These are phyloP conservation scores for Coleophoma cylindrospora DNA, from an alignment of 2,329 filamentous ascomycete species.

Conservation along the genomic window DNA sequence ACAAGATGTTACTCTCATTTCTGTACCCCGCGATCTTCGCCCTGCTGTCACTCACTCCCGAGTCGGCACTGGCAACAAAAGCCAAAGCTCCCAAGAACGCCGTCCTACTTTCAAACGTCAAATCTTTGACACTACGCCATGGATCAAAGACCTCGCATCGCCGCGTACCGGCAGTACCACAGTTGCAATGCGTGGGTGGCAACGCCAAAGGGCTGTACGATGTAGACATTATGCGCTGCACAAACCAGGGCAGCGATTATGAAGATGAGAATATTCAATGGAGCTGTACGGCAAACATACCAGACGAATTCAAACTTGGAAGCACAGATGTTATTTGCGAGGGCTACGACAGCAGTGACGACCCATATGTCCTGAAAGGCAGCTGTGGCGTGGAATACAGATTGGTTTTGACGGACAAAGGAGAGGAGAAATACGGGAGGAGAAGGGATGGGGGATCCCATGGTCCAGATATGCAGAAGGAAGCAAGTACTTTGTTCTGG, in stretches of 20 bases:
- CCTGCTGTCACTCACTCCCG: constrained; percentile 16
- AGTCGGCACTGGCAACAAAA: constrained; percentile 20
- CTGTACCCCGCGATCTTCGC: constrained; percentile 17
- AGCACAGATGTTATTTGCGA: constrained; percentile 90
- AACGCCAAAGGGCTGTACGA: constrained; percentile 63
- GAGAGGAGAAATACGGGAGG: constrained; percentile 62
- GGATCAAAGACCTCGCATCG: constrained; percentile 67
- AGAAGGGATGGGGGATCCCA: constrained; percentile 13
- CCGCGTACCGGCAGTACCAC: constrained; percentile 69
- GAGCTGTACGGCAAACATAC: constrained; percentile 69
- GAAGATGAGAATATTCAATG: constrained; percentile 79
- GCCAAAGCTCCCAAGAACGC: constrained; percentile 31
- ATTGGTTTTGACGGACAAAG: constrained; percentile 69
- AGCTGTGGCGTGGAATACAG: constrained; percentile 92
- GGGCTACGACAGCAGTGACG: constrained; percentile 71
- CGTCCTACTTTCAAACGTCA: constrained; percentile 61
- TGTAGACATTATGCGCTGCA: constrained; percentile 83
- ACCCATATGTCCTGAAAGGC: constrained; percentile 83
- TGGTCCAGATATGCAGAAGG: constrained; percentile 26
- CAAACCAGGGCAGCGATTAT: constrained; percentile 79
- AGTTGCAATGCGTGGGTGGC: constrained; percentile 72
- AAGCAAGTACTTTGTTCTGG: constrained; percentile 45
- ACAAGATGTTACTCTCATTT: constrained; percentile 12
- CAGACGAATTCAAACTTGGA: constrained; percentile 64
- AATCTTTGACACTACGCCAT: constrained; percentile 71